Percentiles rank a stretch among this genome's conserved stretches.
Conservation (phyloP, 176 grass and related monocot genomes). For the Paspalum vaginatum region DNA sequence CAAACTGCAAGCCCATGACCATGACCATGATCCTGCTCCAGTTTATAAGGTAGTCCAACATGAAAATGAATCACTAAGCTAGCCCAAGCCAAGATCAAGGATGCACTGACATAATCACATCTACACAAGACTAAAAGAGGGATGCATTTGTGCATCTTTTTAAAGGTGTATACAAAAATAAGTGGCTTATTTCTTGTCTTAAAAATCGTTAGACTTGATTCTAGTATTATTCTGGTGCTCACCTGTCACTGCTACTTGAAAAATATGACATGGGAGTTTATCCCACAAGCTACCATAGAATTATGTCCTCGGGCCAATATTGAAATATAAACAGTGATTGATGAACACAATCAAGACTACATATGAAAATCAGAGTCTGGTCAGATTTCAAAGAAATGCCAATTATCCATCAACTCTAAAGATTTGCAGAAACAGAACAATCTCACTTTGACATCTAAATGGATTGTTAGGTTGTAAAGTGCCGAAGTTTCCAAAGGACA, state of each 20-base stretch:
- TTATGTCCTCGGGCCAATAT: background rate
- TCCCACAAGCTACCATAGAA: background rate
- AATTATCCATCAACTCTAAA: background rate
- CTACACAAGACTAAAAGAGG: background rate
- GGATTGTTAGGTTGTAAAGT: background rate
- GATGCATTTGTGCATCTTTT: background rate
- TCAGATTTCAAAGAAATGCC: background rate
- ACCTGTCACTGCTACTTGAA: too few species aligned
- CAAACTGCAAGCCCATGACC: conserved; percentile 1
- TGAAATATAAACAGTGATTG: background rate
- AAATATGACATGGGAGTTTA: too few species aligned
- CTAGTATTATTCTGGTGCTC: too few species aligned
- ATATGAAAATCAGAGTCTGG: background rate
- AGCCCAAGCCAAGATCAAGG: background rate
- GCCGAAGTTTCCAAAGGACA: background rate
- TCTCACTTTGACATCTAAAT: background rate
- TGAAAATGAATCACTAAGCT: background rate
- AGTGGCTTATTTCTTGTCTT: background rate
- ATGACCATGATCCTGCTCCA: background rate
- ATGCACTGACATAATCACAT: background rate
- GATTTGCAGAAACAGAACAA: background rate
- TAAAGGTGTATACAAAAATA: background rate
- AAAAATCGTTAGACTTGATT: too few species aligned
- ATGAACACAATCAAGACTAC: background rate
- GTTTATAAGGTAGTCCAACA: background rate